Evolutionary conservation across 345 rosid genomes (phyloP), one percentile per base, ranked within the genome.

Genomic region (Eucalyptus regnans): DNA sequence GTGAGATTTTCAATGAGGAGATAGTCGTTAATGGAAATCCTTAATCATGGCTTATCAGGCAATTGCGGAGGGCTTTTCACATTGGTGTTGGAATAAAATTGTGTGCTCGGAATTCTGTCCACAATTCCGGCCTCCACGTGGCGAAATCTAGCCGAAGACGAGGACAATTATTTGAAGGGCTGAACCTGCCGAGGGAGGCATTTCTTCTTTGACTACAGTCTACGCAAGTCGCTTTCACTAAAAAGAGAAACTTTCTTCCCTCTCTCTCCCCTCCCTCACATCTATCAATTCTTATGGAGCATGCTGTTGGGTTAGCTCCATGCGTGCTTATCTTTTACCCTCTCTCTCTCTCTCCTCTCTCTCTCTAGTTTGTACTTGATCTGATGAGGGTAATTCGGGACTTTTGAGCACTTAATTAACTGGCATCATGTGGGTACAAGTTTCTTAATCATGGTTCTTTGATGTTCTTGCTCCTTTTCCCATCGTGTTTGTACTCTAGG

Each of bases 291-390:
- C 87, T 20, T 52, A 37, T 31, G 88, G 88, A 68, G 89, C 88
- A 90, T 90, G 91, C 89, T 91, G 89, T 86, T 90, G 89, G 76
- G 49, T 87, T 90, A 88, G 90, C 91, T 90, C 88, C 93, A 89
- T 91, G 95, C 96, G 94, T 95, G 95, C 96, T 96, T 93, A 93
- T 94, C 94, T 81, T 90, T 90, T 91, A 89, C 14, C 11, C 46
- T 20, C 83, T 41, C 15, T 76, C 43, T 64, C 76, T 66, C 20
- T 56, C 62, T 56, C 49, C 23, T 66, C 12, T 71, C 83, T 76
- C 84, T 76, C 48, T 76, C 48, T 76, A 76, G 48, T 20, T 22
- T 76, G 84, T 76, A 41, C 84, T 94, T 93, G 93, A 90, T 48
- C 43, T 33, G 44, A 43, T 17, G 60, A 87, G 88, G 88, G 88